A percentile compares a stretch with the other conserved stretches of the same genome.
Evolutionary conservation across 495 filamentous ascomycete species (phyloP).

Genomic region (Penicillium robsamsonii): DNA sequence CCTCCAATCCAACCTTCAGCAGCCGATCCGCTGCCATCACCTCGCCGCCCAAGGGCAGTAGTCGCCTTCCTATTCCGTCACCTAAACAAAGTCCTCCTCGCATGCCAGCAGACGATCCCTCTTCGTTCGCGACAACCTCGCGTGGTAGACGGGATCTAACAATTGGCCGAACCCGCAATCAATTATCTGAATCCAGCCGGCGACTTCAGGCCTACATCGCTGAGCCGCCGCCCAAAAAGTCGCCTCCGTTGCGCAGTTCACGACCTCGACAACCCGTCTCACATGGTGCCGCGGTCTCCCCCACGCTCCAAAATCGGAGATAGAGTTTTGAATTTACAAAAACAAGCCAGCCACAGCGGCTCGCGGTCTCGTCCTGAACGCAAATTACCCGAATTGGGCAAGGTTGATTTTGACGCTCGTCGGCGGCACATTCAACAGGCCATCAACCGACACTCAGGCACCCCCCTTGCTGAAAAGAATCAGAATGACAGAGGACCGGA

Average conservation of each 20-base stretch:
- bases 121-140: slow-evolving; percentile 35
- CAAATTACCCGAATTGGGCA: slow-evolving; percentile 57
- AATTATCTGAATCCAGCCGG: slow-evolving; percentile 43
- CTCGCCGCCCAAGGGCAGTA: slow-evolving; percentile 45
- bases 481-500: slow-evolving; percentile 51
- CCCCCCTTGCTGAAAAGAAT: slow-evolving; percentile 65
- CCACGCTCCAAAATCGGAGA: slow-evolving; percentile 61
- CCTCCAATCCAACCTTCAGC: slow-evolving; percentile 46
- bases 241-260: slow-evolving; percentile 78
- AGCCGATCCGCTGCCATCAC: slow-evolving; percentile 30
- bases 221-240: slow-evolving; percentile 58
- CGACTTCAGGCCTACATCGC: slow-evolving; percentile 65
- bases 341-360: slow-evolving; percentile 27
- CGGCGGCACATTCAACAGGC: slow-evolving; percentile 76
- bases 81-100: slow-evolving; percentile 34
- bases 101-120: slow-evolving; percentile 29
- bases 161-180: slow-evolving; percentile 35
- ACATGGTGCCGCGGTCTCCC: slow-evolving; percentile 59
- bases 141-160: slow-evolving; percentile 35
- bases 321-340: slow-evolving; percentile 44
- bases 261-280: slow-evolving; percentile 78
- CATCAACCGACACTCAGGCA: slow-evolving; percentile 49
- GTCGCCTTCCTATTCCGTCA: slow-evolving; percentile 46
- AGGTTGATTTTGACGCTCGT: slow-evolving; percentile 75
- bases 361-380: slow-evolving; percentile 40